phyloP scores from a whole-genome alignment of 1,284 basidiomycete species.

The Ustilago esculenta region DNA sequence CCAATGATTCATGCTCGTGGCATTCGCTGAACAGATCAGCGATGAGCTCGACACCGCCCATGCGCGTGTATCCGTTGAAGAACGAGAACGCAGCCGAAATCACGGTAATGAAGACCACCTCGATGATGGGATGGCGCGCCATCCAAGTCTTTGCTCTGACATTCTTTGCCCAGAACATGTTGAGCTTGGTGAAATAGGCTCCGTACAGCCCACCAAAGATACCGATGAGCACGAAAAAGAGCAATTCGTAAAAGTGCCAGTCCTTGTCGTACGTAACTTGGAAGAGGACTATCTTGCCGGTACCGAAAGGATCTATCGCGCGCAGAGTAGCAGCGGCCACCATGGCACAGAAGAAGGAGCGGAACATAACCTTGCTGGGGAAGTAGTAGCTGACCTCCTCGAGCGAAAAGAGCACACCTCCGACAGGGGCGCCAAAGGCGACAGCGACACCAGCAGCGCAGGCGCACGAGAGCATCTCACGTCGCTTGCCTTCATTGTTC shows the following conservation, averaged over 20 bases:
- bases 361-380: slow-evolving; percentile 68
- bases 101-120: slow-evolving; percentile 80
- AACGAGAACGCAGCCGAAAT: slow-evolving; percentile 75
- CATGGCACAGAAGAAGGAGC: slow-evolving; percentile 63
- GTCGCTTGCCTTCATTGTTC: slow-evolving; percentile 76
- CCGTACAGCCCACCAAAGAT: slow-evolving; percentile 82
- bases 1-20: slow-evolving; percentile 72
- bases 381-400: slow-evolving; percentile 69
- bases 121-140: slow-evolving; percentile 77
- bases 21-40: slow-evolving; percentile 68
- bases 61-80: slow-evolving; percentile 87
- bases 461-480: slow-evolving; percentile 56
- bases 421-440: slow-evolving; percentile 62
- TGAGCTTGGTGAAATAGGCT: slow-evolving; percentile 90
- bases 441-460: slow-evolving; percentile 77
- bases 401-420: slow-evolving; percentile 72
- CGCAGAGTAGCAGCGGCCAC: slow-evolving; percentile 67
- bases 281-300: slow-evolving; percentile 71
- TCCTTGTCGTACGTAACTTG: slow-evolving; percentile 92
- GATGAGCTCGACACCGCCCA: slow-evolving; percentile 94
- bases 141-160: slow-evolving; percentile 62
- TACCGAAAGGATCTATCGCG: slow-evolving; percentile 88
- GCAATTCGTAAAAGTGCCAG: slow-evolving; percentile 82
- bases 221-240: slow-evolving; percentile 85
- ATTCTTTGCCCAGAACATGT: slow-evolving; percentile 76